phyloP scores from a whole-genome alignment of 257 asterid genomes.

The Solanum ossicruentum region DNA sequence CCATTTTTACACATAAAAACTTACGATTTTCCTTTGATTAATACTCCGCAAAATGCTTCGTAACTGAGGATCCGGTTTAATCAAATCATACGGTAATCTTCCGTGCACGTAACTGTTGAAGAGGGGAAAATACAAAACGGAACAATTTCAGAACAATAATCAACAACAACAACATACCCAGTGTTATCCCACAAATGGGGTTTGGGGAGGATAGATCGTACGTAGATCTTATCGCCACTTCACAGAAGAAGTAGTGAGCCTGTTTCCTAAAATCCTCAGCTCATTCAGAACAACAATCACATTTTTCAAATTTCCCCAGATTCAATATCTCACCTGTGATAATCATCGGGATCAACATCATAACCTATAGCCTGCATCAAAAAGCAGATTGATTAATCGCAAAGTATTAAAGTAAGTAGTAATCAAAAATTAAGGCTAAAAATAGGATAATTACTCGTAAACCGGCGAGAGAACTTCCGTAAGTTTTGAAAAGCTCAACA shows the following conservation, averaged over 20 bases:
- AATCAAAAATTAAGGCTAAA: not conserved
- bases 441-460: conserved; percentile 45
- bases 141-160: not conserved
- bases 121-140: not conserved
- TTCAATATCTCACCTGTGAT: conserved; percentile 47
- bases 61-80: conserved; percentile 47
- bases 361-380: conserved; percentile 54
- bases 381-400: not conserved
- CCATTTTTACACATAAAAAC: not conserved
- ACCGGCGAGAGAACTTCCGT: conserved; percentile 91
- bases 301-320: too few relatives aligned
- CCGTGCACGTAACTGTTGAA: conserved; percentile 71
- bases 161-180: too few relatives aligned
- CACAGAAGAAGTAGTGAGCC: too few relatives aligned
- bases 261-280: too few relatives aligned
- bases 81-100: conserved; percentile 66
- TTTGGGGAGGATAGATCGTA: too few relatives aligned
- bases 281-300: not conserved
- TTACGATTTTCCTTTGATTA: conserved; percentile 64
- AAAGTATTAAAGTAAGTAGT: not conserved
- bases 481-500: conserved; percentile 59
- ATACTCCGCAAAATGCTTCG: conserved; percentile 43
- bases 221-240: too few relatives aligned
- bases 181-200: too few relatives aligned
- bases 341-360: conserved; percentile 65